These are phyloP conservation scores for Talaromyces marneffei DNA, from an alignment of 2,329 filamentous ascomycete genomes.

Conservation along the genomic window DNA sequence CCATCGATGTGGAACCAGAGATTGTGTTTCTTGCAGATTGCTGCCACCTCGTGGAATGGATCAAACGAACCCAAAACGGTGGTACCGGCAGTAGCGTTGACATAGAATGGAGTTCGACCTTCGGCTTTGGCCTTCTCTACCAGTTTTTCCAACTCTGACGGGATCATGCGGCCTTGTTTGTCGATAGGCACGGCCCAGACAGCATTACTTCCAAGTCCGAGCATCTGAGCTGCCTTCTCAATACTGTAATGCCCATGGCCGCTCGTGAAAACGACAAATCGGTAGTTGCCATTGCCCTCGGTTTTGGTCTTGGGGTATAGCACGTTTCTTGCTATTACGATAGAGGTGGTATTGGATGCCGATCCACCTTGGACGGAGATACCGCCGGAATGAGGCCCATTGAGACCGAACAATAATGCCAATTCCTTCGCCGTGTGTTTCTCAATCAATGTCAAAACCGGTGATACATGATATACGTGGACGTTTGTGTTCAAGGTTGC, in stretches of 20 bases:
- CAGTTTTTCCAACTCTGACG: conserved; percentile 57
- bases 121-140: conserved; percentile 57
- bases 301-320: conserved; percentile 74
- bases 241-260: conserved; percentile 90
- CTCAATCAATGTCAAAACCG: conserved; percentile 79
- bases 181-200: conserved; percentile 75
- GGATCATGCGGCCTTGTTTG: conserved; percentile 62
- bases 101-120: conserved; percentile 81
- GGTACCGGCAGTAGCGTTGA: conserved; percentile 92
- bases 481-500: conserved; percentile 87
- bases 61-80: conserved; percentile 90
- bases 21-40: conserved; percentile 63
- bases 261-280: conserved; percentile 81
- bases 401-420: conserved; percentile 71
- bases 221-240: conserved; percentile 88
- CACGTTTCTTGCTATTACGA: conserved; percentile 81
- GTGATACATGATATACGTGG: conserved; percentile 91
- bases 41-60: conserved; percentile 63
- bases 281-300: conserved; percentile 57
- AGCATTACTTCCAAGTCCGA: conserved; percentile 69
- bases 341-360: conserved; percentile 75
- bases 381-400: conserved; percentile 62
- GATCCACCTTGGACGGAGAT: conserved; percentile 74
- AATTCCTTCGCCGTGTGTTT: conserved; percentile 71
- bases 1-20: conserved; percentile 94